These are phyloP conservation scores for Ormosia emarginata DNA, from an alignment of 306 rosid genomes.

Conservation along the genomic window DNA sequence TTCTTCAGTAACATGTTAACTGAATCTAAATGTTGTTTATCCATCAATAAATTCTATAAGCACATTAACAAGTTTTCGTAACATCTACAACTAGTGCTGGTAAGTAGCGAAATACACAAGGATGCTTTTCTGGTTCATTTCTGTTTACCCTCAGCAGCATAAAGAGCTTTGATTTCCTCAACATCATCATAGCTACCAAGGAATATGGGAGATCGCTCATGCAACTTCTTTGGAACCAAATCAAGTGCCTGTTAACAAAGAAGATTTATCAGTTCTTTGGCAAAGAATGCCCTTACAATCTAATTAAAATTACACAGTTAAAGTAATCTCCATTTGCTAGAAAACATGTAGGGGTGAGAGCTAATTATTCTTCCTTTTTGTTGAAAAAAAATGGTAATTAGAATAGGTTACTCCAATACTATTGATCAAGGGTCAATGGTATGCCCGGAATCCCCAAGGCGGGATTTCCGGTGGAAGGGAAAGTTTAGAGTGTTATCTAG, in stretches of 20 bases:
- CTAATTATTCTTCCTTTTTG: background rate
- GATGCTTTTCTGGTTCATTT: constrained; percentile 6
- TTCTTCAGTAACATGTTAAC: background rate
- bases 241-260: constrained; percentile 64
- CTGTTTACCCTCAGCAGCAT: constrained; percentile 55
- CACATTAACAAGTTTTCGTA: background rate
- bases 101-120: background rate
- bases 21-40: background rate
- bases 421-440: background rate
- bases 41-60: background rate
- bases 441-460: no score
- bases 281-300: background rate
- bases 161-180: constrained; percentile 80
- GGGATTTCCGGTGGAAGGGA: background rate
- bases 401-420: background rate
- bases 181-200: constrained; percentile 91
- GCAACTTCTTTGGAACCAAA: constrained; percentile 68
- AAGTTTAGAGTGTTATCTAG: background rate
- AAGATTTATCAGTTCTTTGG: background rate
- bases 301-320: background rate
- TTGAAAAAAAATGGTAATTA: background rate
- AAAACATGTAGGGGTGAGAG: background rate
- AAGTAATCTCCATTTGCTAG: background rate
- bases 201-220: constrained; percentile 81
- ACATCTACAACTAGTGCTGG: constrained; percentile 7